phyloP scores from a whole-genome alignment of 495 filamentous ascomycete species.

The Chaetomium fimeti region DNA sequence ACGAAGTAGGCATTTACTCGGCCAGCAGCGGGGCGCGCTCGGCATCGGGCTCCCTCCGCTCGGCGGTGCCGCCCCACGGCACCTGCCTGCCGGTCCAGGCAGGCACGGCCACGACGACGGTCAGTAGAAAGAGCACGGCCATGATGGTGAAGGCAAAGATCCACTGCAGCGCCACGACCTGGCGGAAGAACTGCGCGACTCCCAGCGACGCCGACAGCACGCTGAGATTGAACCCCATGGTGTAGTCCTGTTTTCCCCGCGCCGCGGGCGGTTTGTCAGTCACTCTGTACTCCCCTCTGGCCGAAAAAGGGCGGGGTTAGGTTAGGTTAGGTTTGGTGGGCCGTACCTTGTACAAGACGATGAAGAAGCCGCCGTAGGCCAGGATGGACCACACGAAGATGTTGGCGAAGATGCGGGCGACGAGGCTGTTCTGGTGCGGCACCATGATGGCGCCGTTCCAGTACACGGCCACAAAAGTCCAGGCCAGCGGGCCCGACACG shows the following conservation, averaged over 20 bases:
- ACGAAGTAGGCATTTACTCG: slow-evolving; percentile 22
- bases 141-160: slow-evolving; percentile 87
- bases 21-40: slow-evolving; percentile 54
- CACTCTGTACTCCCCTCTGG: too few relatives aligned
- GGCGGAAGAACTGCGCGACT: slow-evolving; percentile 62
- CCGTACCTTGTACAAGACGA: slow-evolving; percentile 60
- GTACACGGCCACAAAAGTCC: slow-evolving; percentile 78
- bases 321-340: not conserved
- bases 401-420: slow-evolving; percentile 76
- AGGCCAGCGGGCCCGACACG: slow-evolving; percentile 75
- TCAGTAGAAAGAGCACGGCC: slow-evolving; percentile 65
- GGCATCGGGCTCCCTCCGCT: slow-evolving; percentile 37
- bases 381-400: slow-evolving; percentile 82
- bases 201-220: slow-evolving; percentile 69
- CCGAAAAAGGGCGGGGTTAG: not conserved
- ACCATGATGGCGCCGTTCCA: slow-evolving; percentile 85
- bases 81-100: slow-evolving; percentile 56
- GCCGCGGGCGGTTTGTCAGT: too few relatives aligned
- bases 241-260: slow-evolving; percentile 60
- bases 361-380: slow-evolving; percentile 68
- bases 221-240: slow-evolving; percentile 74
- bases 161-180: slow-evolving; percentile 78
- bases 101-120: slow-evolving; percentile 62
- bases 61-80: slow-evolving; percentile 30
- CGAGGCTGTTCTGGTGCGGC: slow-evolving; percentile 51